A percentile compares a stretch with the other conserved stretches of the same genome.
Evolutionary conservation across 2,329 filamentous ascomycete genomes (phyloP).

Genomic region (Akanthomyces lecanii): DNA sequence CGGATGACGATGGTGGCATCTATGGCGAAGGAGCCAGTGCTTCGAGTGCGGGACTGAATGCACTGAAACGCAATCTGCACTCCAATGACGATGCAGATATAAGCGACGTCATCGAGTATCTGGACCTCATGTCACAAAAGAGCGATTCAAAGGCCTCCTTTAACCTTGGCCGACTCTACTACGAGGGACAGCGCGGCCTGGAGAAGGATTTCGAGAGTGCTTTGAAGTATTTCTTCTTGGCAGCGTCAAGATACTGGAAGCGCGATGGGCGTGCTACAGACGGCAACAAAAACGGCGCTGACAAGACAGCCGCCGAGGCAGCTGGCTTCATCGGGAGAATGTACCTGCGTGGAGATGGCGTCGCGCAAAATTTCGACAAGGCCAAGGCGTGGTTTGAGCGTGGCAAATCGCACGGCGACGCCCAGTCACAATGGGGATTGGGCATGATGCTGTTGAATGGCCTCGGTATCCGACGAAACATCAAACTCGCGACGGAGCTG

Average conservation of each 20-base stretch:
- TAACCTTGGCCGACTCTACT: slow-evolving; percentile 79
- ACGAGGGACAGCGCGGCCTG: slow-evolving; percentile 76
- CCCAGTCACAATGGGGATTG: slow-evolving; percentile 78
- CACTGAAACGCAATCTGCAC: slow-evolving; percentile 65
- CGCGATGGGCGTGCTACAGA: slow-evolving; percentile 70
- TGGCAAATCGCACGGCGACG: slow-evolving; percentile 69
- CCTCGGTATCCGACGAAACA: slow-evolving; percentile 65
- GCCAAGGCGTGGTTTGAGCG: slow-evolving; percentile 81
- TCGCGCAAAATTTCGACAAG: slow-evolving; percentile 70
- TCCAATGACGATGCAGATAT: slow-evolving; percentile 81
- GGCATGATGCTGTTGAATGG: slow-evolving; percentile 81
- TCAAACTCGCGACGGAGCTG: slow-evolving; percentile 66
- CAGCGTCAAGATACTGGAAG: slow-evolving; percentile 77
- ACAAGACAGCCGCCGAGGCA: slow-evolving; percentile 76
- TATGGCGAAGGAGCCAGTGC: slow-evolving; percentile 95
- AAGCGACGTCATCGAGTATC: slow-evolving; percentile 90
- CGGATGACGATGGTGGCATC: slow-evolving; percentile 85
- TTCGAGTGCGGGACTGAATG: slow-evolving; percentile 79
- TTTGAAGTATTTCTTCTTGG: slow-evolving; percentile 74
- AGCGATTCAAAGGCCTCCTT: slow-evolving; percentile 85
- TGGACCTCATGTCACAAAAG: slow-evolving; percentile 85
- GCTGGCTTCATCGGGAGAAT: slow-evolving; percentile 86
- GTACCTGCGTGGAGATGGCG: slow-evolving; percentile 82
- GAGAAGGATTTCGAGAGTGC: slow-evolving; percentile 69
- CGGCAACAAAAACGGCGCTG: slow-evolving; percentile 64